Evolutionary conservation across 495 filamentous ascomycete genomes (phyloP).

Genomic region (Penicillium coffeae): DNA sequence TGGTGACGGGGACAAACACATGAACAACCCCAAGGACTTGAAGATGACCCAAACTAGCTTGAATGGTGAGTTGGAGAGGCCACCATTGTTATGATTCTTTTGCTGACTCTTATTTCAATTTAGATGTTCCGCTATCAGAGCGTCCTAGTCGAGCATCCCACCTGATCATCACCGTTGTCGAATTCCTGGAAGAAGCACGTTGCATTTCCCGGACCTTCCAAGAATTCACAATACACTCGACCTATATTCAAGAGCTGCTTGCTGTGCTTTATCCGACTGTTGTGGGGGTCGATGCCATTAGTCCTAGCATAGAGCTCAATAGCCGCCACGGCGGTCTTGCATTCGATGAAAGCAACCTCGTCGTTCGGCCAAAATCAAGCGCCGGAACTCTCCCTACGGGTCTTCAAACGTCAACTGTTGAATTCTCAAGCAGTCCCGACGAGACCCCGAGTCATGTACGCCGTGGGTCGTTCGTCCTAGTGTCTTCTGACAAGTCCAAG

Average conservation of each 20-base stretch:
- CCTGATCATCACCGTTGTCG: conserved; percentile 67
- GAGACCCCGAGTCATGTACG: conserved; percentile 55
- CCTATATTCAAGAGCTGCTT: conserved; percentile 74
- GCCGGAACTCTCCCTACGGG: conserved; percentile 48
- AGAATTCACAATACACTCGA: conserved; percentile 72
- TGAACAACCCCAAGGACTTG: conserved; percentile 9
- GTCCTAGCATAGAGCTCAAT: conserved; percentile 76
- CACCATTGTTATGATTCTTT: neutral
- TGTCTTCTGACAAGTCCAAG: conserved; percentile 64
- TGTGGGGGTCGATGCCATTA: conserved; percentile 77
- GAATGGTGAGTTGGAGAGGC: conserved; percentile 5
- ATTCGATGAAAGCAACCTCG: conserved; percentile 81
- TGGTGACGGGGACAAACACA: conserved; percentile 1
- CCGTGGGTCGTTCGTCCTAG: conserved; percentile 81
- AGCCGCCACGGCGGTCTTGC: conserved; percentile 72
- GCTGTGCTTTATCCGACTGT: conserved; percentile 78
- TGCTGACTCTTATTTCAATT: too few species aligned
- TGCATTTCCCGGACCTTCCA: conserved; percentile 66
- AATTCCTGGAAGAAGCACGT: conserved; percentile 76
- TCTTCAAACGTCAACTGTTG: conserved; percentile 64
- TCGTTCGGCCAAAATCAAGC: conserved; percentile 67
- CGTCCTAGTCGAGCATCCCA: conserved; percentile 16
- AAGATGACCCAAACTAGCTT: conserved; percentile 17
- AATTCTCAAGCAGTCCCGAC: conserved; percentile 43
- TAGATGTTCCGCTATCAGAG: conserved; percentile 12